A percentile compares a stretch with the other conserved stretches of the same genome.
Conservation (phyloP, 106 monocot species). For the Dioscorea zingiberensis region DNA sequence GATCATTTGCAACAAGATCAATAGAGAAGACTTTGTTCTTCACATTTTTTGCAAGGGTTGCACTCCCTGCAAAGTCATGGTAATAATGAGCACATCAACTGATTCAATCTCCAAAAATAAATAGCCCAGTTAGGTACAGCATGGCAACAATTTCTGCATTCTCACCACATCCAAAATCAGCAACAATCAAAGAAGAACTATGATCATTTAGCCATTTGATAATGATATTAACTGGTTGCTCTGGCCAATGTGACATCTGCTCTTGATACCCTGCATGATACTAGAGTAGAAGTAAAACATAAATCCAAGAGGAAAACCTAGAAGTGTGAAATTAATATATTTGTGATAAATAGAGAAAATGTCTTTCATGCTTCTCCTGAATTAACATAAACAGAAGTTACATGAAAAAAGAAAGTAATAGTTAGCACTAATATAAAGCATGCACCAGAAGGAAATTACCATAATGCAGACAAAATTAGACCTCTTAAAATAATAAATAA, state of each 20-base stretch:
- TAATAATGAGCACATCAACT: constrained; percentile 2
- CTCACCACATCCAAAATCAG: constrained; percentile 99
- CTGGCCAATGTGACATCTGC: constrained; percentile 96
- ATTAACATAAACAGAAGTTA: too few species aligned
- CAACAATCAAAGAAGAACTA: constrained; percentile 57
- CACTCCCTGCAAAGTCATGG: constrained; percentile 50
- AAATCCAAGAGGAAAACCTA: too few species aligned
- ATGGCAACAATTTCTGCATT: neutral
- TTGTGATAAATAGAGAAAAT: constrained; percentile 18
- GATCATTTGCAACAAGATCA: constrained; percentile 86
- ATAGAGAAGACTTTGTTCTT: constrained; percentile 93
- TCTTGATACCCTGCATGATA: constrained; percentile 97
- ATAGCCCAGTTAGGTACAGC: neutral
- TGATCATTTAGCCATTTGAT: constrained; percentile 76
- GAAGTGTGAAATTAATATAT: too few species aligned
- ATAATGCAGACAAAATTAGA: too few species aligned
- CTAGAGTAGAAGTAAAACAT: constrained; percentile 30
- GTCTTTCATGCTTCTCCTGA: neutral
- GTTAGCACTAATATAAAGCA: too few species aligned
- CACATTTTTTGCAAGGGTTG: constrained; percentile 68
- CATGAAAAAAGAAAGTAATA: too few species aligned
- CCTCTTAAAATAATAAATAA: too few species aligned
- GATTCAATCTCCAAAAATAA: neutral
- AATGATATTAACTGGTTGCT: constrained; percentile 85
- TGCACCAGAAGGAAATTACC: too few species aligned